These are phyloP conservation scores for Pisolithus thermaeus DNA, from an alignment of 1,284 basidiomycete species.

Conservation along the genomic window DNA sequence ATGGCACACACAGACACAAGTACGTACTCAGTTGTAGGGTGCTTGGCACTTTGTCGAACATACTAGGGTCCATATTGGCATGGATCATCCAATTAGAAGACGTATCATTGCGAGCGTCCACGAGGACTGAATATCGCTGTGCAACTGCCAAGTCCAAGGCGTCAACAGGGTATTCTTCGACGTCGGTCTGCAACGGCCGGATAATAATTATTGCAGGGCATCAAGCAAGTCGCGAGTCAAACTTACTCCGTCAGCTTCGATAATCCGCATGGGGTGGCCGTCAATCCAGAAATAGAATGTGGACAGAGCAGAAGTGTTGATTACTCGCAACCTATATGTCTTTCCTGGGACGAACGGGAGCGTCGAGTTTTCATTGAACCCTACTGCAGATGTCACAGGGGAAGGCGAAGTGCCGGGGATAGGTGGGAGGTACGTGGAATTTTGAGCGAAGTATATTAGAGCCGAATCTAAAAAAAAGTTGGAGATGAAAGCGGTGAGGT, in stretches of 20 bases:
- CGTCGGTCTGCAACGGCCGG: constrained; percentile 53
- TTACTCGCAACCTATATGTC: constrained; percentile 68
- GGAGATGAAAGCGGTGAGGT: background rate
- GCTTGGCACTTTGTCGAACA: constrained; percentile 81
- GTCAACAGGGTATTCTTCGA: constrained; percentile 66
- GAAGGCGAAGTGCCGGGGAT: constrained; percentile 43
- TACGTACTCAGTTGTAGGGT: constrained; percentile 68
- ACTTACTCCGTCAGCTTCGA: constrained; percentile 83
- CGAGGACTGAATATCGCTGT: constrained; percentile 91
- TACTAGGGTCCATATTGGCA: constrained; percentile 80
- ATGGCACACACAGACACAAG: background rate
- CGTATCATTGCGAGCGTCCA: constrained; percentile 85
- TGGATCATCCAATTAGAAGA: constrained; percentile 83
- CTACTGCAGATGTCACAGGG: constrained; percentile 50
- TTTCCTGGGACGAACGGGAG: constrained; percentile 80
- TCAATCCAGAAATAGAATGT: constrained; percentile 88
- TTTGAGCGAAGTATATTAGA: constrained; percentile 81
- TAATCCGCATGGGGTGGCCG: constrained; percentile 86
- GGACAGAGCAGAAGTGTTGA: constrained; percentile 73
- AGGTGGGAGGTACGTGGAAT: constrained; percentile 64
- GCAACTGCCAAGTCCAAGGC: constrained; percentile 74
- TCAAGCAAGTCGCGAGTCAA: background rate
- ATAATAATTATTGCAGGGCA: background rate
- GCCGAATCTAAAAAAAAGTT: constrained; percentile 53
- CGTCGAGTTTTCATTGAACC: constrained; percentile 84